Conservation (phyloP, 2,329 filamentous ascomycete genomes). For the Colletotrichum horii region DNA sequence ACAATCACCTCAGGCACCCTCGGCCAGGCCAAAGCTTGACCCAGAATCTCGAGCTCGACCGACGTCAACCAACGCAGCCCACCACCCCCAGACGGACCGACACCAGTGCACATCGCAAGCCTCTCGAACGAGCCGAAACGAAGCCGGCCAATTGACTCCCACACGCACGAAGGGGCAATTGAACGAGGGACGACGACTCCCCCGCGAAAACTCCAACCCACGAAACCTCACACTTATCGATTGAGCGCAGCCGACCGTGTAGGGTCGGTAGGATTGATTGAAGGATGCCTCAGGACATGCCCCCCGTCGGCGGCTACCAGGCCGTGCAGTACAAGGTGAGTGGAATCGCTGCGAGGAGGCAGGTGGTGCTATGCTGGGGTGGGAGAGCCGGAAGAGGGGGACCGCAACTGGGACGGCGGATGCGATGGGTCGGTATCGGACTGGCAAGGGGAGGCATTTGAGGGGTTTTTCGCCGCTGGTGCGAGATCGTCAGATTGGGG, state of each 20-base stretch:
- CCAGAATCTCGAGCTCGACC: slow-evolving; percentile 11
- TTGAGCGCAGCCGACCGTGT: slow-evolving; percentile 18
- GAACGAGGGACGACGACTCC: neutral
- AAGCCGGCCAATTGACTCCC: neutral
- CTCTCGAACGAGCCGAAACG: neutral
- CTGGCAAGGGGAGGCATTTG: neutral
- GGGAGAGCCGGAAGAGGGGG: neutral
- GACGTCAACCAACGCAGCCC: neutral
- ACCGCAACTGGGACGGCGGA: neutral
- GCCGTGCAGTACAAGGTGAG: slow-evolving; percentile 95
- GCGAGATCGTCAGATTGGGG: accelerated
- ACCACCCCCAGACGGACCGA: neutral
- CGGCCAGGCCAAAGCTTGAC: slow-evolving; percentile 12
- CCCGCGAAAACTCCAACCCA: neutral
- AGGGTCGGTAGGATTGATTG: slow-evolving; percentile 22
- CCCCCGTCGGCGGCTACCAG: slow-evolving; percentile 91
- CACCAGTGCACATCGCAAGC: neutral
- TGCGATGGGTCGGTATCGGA: neutral
- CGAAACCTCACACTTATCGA: neutral
- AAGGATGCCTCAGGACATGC: slow-evolving; percentile 96
- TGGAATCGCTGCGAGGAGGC: slow-evolving; percentile 21
- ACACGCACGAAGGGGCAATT: neutral
- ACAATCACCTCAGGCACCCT: slow-evolving; percentile 11
- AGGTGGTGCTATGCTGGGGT: neutral
- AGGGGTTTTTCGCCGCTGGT: accelerated